These are phyloP conservation scores for Hypoxylon sp. DNA, from an alignment of 2,329 filamentous ascomycete genomes.

Conservation along the genomic window DNA sequence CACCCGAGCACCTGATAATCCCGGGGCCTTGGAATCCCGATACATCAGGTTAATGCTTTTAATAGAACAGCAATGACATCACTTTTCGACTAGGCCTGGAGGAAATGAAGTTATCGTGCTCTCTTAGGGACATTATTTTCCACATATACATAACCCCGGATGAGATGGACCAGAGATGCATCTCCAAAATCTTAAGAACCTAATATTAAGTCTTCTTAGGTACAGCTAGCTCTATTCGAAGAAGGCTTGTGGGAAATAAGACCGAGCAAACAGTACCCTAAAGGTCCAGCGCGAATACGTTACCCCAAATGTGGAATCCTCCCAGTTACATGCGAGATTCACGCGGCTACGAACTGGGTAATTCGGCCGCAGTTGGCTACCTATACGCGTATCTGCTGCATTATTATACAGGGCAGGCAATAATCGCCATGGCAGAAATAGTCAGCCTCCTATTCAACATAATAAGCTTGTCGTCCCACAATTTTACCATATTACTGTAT, in stretches of 20 bases:
- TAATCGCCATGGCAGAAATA: conserved; percentile 12
- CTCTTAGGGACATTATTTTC: no score
- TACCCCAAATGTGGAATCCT: conserved; percentile 8
- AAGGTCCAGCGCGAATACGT: conserved; percentile 3
- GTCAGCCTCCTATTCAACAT: not conserved
- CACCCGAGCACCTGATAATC: conserved; percentile 12
- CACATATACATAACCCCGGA: no score
- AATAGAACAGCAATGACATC: conserved; percentile 41
- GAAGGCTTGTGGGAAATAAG: not conserved
- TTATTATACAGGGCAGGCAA: not conserved
- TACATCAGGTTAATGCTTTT: conserved; percentile 18
- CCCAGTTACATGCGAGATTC: not conserved
- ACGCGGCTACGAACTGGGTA: conserved; percentile 5
- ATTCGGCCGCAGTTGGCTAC: not conserved
- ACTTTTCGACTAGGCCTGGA: conserved; percentile 30
- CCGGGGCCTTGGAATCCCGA: conserved; percentile 24
- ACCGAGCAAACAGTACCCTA: not conserved
- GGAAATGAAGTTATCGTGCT: conserved; percentile 22
- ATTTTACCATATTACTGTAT: no score
- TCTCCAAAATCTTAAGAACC: not conserved
- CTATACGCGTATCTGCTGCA: conserved; percentile 12
- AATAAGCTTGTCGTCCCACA: no score
- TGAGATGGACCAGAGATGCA: not conserved
- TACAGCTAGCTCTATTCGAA: not conserved
- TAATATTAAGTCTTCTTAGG: not conserved